Evolutionary conservation across 2,329 filamentous ascomycete species (phyloP), one percentile per base, ranked within the genome.

Genomic region (Aspergillus intermedius): DNA sequence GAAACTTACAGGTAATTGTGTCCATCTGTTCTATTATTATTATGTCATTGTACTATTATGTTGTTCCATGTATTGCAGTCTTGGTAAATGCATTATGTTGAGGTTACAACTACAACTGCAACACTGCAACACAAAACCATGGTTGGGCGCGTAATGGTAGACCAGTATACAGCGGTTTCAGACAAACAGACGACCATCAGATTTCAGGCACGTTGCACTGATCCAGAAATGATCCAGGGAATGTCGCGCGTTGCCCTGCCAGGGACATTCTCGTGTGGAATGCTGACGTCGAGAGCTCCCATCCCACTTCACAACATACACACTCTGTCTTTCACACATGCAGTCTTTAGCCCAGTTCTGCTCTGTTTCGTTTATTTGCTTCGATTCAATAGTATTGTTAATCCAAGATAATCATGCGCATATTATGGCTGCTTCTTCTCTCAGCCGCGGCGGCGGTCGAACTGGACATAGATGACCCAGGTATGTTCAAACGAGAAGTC

Each of bases 391-490:
- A 15, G n/a, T 10, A 2, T 39, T 19, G 8, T 17, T 17, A 39
- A 3, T 17, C 19, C 35, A 19, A 7, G n/a, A 43, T 15, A 25
- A 23, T 4, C 41, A 58, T 58, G 56, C 49, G 46, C 44, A 45
- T 10, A 46, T 42, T 40, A 53, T 56, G 55, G 53, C 45, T 48
- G 23, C 21, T 52, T 10, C 22, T 52, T 13, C 19, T 55, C 10
- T 23, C 53, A 19, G 12, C 45, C 28, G 52, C 51, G 17, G 49
- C 45, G 51, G 56, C 51, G 9, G 47, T 58, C 12, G 53, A 57
- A 1, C 32, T 54, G 17, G 21, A 59, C 3, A 9, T 54, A 2
- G 49, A 59, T 9, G 23, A 55, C 40, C 42, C 48, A 19, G 53
- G 56, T 57, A 30, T 35, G 49, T 43, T 25, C n/a, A 42, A 4